Percentiles rank a stretch among this genome's conserved stretches.
phyloP scores from a whole-genome alignment of 75 land plant species.

The Ceratopteris richardii region DNA sequence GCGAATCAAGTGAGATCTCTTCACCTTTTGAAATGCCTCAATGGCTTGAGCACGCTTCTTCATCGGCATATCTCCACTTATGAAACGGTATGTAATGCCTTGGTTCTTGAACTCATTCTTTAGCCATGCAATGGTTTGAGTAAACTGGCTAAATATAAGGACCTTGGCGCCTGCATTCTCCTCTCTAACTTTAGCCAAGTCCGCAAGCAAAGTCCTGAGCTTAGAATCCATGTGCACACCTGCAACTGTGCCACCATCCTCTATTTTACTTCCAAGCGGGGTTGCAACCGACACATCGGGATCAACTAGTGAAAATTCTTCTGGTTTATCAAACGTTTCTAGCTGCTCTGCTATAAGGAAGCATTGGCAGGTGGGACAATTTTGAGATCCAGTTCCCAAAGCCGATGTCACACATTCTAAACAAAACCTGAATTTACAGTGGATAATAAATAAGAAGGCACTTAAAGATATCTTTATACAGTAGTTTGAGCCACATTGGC shows the following conservation, averaged over 20 bases:
- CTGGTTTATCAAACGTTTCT: constrained; percentile 13
- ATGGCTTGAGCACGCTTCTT: constrained; percentile 42
- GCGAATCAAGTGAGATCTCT: too few species aligned
- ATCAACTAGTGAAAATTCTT: constrained; percentile 8
- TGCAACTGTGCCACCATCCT: constrained; percentile 10
- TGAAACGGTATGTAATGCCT: constrained; percentile 37
- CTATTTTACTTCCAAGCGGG: constrained; percentile 10
- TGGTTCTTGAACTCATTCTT: constrained; percentile 36
- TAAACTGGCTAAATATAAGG: constrained; percentile 41
- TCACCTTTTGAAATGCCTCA: constrained; percentile 41
- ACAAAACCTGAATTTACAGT: constrained; percentile 25
- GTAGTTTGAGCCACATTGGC: too few species aligned
- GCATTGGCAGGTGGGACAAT: constrained; percentile 24
- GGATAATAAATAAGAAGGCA: neutral
- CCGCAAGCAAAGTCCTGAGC: constrained; percentile 30
- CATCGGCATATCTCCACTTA: constrained; percentile 47
- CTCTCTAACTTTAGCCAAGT: constrained; percentile 27
- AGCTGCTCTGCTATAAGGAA: constrained; percentile 24
- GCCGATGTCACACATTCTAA: constrained; percentile 37
- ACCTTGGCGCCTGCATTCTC: constrained; percentile 38
- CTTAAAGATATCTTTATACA: too few species aligned
- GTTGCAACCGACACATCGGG: constrained; percentile 6
- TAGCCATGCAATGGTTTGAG: constrained; percentile 41
- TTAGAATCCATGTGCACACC: constrained; percentile 40
- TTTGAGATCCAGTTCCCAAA: constrained; percentile 19